Base-by-base conservation (phyloP, 768 basidiomycete species). In the Lactarius vividus region DNA sequence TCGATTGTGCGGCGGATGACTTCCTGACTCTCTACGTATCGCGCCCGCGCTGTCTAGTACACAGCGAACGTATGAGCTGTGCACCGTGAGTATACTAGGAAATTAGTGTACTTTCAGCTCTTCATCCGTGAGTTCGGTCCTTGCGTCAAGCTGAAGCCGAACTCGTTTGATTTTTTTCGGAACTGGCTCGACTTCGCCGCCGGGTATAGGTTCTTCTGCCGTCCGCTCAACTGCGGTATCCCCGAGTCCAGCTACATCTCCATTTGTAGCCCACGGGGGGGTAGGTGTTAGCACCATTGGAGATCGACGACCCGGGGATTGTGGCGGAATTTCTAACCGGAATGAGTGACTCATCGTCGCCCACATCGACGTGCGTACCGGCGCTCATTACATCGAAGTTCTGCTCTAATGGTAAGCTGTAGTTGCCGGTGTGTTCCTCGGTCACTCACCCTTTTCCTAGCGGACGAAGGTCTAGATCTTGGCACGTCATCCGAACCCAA, bases 61-160 rank as follows among this genome's bases (percentile, higher is more conserved):
- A 46, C 57, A 1, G 39, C 23, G 53, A 42, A 40, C 20, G 63
- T 59, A 16, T 67, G 59, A 26, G 26, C 49, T 15, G 6, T 26
- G 13, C 49, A 62, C 42, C 53, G 58, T 57, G 39, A 31, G 16
- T 0, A 40, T 16, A 10, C 10, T 18, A 31, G 13, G 55, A 23
- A 52, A 46, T 28, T 42, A 53, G 31, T 73, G 66, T 63, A 85
- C 92, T 79, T 88, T 89, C 53, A 94, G 78, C 75, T 94, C 91
- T 4, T 90, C 88, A 65, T 93, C 90, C 5, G 91, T 91, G 42
- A 94, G 77, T 73, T 94, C 92, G 6, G 86, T 94, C 66, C 90
- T 82, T 5, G 81, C 76, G 74, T 94, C 92, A 8, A 94, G 74
- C 4, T 90, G 76, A 49, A 87, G 73, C 54, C 86, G 81, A 11